Evolutionary conservation across 768 basidiomycete genomes (phyloP).

Genomic region (Mycena epipterygia): DNA sequence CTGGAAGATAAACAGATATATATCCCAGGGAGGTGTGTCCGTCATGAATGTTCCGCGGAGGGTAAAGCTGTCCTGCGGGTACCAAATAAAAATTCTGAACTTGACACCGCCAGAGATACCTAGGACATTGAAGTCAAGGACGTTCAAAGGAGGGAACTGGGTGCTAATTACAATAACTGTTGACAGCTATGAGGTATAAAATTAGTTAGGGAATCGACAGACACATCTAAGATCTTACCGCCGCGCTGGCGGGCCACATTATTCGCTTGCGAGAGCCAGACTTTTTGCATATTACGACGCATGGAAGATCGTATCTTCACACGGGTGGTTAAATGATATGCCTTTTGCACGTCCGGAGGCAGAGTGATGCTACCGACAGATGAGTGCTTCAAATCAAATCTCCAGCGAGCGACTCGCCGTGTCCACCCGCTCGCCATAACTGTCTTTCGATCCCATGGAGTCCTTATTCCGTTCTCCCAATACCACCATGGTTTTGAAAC

Average conservation of each 20-base stretch:
- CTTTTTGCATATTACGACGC: slow-evolving; percentile 1
- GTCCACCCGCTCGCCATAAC: no score
- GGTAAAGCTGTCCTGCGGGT: neutral
- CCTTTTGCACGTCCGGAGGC: neutral
- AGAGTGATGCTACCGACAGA: neutral
- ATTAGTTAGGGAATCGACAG: neutral
- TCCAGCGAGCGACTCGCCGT: neutral
- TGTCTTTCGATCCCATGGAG: neutral
- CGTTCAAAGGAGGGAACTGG: neutral
- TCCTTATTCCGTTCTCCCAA: neutral
- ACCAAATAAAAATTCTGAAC: slow-evolving; percentile 14
- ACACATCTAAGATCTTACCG: neutral
- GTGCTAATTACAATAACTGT: no score
- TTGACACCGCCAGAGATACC: neutral
- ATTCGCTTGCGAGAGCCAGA: slow-evolving; percentile 9
- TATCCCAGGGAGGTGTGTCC: neutral
- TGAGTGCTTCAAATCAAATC: neutral
- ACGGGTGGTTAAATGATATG: neutral
- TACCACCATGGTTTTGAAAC: neutral
- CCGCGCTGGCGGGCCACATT: neutral
- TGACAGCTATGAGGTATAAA: no score
- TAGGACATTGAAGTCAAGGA: neutral
- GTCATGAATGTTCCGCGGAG: slow-evolving; percentile 19
- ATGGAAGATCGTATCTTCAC: neutral
- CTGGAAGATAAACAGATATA: slow-evolving; percentile 17